Base-by-base conservation (phyloP, 305 asterid species). In the Ilex paraguariensis region DNA sequence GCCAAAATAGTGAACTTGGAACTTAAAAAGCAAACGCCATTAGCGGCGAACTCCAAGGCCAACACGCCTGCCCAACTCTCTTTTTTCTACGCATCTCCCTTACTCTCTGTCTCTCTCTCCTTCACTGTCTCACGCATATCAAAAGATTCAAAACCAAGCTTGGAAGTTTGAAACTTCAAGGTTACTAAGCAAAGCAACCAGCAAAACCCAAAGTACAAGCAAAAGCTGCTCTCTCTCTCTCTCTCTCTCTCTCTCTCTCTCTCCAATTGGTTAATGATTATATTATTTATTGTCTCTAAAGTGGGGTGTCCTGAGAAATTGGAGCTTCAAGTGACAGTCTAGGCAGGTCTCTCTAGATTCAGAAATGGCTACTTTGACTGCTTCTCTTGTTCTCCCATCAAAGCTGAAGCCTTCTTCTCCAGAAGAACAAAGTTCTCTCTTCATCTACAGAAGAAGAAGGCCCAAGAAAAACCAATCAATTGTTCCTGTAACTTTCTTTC, bases 341-440 rank as follows among this genome's bases (percentile, higher is more conserved):
- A 5, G 4, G 12, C 32, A 13, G 3, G 13, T 56, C 44, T 17
- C 13, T 44, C 7, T 11, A 9, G 30, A 31, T 49, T 49, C 11
- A 44, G 60, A 74, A 16, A 84, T 88, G 95, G 92, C 84, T 32
- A 75, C 71, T 78, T 56, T 88, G 60, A 66, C 76, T 21, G 61
- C 92, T 15, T 67, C 75, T 55, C 68, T 73, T 36, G 54, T 82
- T 49, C 72, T 74, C 51, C 88, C 85, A 56, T 70, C 86, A 13
- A 73, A 81, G 66, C 78, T 80, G 5, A 77, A 77, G 28, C 51
- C 69, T n/a, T 21, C 71, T 53, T 64, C 28, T 21, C 28, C 66
- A 13, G 68, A 73, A 7, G 70, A 78, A 1, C 74, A 63, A 7
- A 61, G 61, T 14, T 56, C 78, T 48, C 63, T 66, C 36, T 70